A percentile compares a stretch with the other conserved stretches of the same genome.
Evolutionary conservation across 768 basidiomycete genomes (phyloP).

Genomic region (Panaeolus papilionaceus): DNA sequence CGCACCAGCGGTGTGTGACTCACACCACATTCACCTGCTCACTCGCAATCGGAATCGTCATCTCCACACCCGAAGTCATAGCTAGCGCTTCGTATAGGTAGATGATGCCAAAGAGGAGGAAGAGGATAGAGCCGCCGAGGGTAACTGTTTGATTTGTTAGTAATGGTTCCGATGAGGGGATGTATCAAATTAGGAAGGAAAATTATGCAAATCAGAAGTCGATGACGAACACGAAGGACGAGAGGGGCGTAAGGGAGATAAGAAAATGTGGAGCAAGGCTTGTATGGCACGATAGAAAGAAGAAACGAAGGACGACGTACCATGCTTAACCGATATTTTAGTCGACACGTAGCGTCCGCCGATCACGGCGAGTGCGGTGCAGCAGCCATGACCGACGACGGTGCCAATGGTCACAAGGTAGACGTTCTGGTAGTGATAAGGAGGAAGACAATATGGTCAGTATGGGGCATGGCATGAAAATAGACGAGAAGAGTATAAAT

Average conservation of each 20-base stretch:
- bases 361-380: slow-evolving; percentile 90
- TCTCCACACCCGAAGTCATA: slow-evolving; percentile 35
- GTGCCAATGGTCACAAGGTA: slow-evolving; percentile 92
- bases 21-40: too few species aligned
- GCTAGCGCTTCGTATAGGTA: slow-evolving; percentile 73
- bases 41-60: slow-evolving; percentile 26
- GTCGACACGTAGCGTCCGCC: slow-evolving; percentile 92
- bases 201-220: too few species aligned
- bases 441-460: background rate
- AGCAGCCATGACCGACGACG: slow-evolving; percentile 84
- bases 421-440: slow-evolving; percentile 67
- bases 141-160: slow-evolving; percentile 61
- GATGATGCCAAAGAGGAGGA: slow-evolving; percentile 82
- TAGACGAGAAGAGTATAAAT: background rate
- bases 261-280: background rate
- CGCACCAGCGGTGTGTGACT: too few species aligned
- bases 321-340: slow-evolving; percentile 94
- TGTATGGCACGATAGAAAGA: background rate
- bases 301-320: slow-evolving; percentile 49
- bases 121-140: slow-evolving; percentile 78
- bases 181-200: background rate
- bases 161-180: background rate
- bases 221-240: background rate
- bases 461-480: background rate
- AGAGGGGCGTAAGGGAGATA: background rate